A percentile compares a stretch with the other conserved stretches of the same genome.
These are phyloP conservation scores for Alternaria solani DNA, from an alignment of 2,329 filamentous ascomycete genomes.

Conservation along the genomic window DNA sequence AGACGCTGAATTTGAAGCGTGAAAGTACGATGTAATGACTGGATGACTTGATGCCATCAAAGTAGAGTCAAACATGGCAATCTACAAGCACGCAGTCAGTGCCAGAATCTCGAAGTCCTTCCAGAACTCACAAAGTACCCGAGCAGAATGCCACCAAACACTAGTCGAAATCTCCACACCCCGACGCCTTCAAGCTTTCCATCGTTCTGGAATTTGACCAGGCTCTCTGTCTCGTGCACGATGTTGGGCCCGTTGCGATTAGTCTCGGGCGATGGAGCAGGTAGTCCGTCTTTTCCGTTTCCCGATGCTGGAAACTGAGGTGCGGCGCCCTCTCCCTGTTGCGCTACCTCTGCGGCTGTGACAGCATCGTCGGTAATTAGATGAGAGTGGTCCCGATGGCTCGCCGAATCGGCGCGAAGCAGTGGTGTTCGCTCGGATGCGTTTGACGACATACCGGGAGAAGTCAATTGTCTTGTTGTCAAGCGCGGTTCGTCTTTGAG, in stretches of 20 bases:
- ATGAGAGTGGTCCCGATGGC: conserved; percentile 24
- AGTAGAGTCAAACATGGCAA: conserved; percentile 72
- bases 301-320: conserved; percentile 31
- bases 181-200: conserved; percentile 45
- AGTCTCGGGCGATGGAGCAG: conserved; percentile 36
- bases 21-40: conserved; percentile 81
- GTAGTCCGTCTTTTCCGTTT: conserved; percentile 34
- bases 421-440: conserved; percentile 47
- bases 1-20: conserved; percentile 78
- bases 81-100: conserved; percentile 53
- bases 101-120: neutral
- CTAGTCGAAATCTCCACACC: conserved; percentile 45
- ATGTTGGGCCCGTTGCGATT: conserved; percentile 31
- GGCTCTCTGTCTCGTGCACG: conserved; percentile 29
- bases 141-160: conserved; percentile 49
- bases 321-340: conserved; percentile 34
- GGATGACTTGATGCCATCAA: conserved; percentile 84
- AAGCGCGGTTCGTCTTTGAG: neutral
- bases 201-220: conserved; percentile 40
- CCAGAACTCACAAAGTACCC: conserved; percentile 48
- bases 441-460: conserved; percentile 22
- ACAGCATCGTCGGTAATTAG: conserved; percentile 33
- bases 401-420: conserved; percentile 28
- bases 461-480: neutral
- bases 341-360: conserved; percentile 30